A percentile compares a stretch with the other conserved stretches of the same genome.
Evolutionary conservation across 1,139 yeast species (phyloP).

Genomic region (Arxiozyma heterogenica): DNA sequence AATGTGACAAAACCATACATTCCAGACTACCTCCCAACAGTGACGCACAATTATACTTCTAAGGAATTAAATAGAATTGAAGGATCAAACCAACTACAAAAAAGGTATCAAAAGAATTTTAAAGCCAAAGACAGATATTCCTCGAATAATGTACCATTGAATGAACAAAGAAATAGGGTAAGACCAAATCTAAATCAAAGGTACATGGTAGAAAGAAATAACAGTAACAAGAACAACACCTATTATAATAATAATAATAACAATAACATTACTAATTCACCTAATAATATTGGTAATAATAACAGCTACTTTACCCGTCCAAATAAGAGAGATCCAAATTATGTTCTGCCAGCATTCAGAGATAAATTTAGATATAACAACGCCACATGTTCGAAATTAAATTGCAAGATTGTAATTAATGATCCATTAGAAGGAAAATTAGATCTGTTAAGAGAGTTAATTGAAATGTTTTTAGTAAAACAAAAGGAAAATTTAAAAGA

Average conservation of each 20-base stretch:
- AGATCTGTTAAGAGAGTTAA: background rate
- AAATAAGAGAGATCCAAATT: background rate
- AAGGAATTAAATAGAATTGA: background rate
- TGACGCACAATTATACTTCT: background rate
- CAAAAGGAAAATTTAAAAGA: background rate
- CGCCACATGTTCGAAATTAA: constrained; percentile 5
- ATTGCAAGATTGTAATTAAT: constrained; percentile 4
- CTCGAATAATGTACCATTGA: background rate
- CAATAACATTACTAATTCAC: background rate
- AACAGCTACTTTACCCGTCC: background rate
- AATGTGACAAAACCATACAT: background rate
- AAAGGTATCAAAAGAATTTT: background rate
- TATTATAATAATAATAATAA: background rate
- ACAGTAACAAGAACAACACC: background rate
- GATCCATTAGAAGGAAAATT: background rate
- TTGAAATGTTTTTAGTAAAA: background rate
- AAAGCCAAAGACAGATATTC: background rate
- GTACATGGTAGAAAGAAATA: background rate
- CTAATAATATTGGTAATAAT: background rate
- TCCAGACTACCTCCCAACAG: background rate
- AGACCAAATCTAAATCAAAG: background rate
- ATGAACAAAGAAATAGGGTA: background rate
- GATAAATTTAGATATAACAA: constrained; percentile 6
- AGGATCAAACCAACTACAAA: background rate
- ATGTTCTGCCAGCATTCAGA: constrained; percentile 6